Evolutionary conservation across 1,284 basidiomycete genomes (phyloP).

Genomic region (Fomitopsis pinicola): DNA sequence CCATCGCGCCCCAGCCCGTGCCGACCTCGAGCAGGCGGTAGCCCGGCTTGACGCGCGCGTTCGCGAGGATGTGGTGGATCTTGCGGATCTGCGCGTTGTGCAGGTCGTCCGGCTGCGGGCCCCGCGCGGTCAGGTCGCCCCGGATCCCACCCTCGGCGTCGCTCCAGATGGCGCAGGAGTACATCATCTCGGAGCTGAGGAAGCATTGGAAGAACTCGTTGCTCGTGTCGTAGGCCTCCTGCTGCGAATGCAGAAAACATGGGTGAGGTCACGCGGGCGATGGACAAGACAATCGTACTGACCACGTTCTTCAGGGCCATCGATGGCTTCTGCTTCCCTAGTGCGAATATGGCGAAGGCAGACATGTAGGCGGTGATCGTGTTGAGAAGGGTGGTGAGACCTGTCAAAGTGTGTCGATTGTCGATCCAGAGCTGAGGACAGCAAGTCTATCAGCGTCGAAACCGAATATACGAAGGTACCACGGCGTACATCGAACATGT

Average conservation of each 20-base stretch:
- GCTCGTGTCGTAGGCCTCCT: constrained; percentile 1
- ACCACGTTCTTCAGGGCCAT: not conserved
- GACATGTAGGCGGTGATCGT: not conserved
- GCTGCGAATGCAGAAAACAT: not conserved
- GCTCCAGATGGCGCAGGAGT: constrained; percentile 77
- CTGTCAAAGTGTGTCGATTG: not conserved
- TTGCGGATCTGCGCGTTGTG: constrained; percentile 79
- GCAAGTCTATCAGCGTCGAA: not conserved
- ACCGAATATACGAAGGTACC: not conserved
- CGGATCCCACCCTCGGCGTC: constrained; percentile 63
- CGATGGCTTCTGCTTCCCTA: not conserved
- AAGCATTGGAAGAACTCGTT: constrained; percentile 48
- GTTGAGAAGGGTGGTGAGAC: not conserved
- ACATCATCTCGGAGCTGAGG: constrained; percentile 85
- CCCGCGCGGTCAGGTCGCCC: constrained; percentile 40
- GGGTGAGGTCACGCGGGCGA: not conserved
- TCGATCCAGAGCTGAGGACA: not conserved
- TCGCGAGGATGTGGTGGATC: constrained; percentile 67
- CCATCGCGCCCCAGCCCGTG: constrained; percentile 83
- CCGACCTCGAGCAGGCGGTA: constrained; percentile 84
- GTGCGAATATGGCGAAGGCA: not conserved
- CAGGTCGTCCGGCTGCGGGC: constrained; percentile 48
- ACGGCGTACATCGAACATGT: constrained; percentile 64
- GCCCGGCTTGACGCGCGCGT: constrained; percentile 70
- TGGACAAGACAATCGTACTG: not conserved